Conservation (phyloP, 2,329 filamentous ascomycete genomes). For the Helotiales sp. region DNA sequence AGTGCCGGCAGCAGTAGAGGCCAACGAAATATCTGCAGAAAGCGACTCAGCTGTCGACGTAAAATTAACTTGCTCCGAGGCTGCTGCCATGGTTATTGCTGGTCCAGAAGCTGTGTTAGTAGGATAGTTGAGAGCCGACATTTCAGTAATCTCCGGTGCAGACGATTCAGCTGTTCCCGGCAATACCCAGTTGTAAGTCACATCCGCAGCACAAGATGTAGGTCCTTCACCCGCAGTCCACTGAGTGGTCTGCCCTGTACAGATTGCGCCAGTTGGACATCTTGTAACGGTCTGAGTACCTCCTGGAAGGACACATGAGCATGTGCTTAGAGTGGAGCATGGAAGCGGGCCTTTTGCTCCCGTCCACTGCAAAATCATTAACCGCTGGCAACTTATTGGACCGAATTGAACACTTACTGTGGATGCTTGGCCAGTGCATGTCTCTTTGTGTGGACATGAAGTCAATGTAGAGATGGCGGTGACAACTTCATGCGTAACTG, state of each 20-base stretch:
- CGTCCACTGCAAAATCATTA: not conserved
- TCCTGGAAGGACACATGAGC: constrained; percentile 16
- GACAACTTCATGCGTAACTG: no score
- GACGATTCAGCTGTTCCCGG: not conserved
- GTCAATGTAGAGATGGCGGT: constrained; percentile 1
- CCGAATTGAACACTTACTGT: not conserved
- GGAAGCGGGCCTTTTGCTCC: not conserved
- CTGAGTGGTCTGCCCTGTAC: constrained; percentile 4
- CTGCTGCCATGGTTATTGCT: not conserved
- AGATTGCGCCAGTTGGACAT: not conserved
- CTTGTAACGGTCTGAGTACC: not conserved
- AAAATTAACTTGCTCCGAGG: not conserved
- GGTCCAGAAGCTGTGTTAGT: not conserved
- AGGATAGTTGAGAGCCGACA: no score
- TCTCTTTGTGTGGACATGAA: not conserved
- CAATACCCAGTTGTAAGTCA: constrained; percentile 6
- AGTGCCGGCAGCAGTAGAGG: no score
- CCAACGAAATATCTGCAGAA: not conserved
- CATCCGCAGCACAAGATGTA: not conserved
- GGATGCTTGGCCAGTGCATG: not conserved
- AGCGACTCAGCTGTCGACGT: not conserved
- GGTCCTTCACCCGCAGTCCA: constrained; percentile 8
- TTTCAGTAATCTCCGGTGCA: not conserved
- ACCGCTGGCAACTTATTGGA: no score
- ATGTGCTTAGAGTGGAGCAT: not conserved